Conservation (phyloP, 2,329 filamentous ascomycete genomes). For the Incumbomyces lentus region DNA sequence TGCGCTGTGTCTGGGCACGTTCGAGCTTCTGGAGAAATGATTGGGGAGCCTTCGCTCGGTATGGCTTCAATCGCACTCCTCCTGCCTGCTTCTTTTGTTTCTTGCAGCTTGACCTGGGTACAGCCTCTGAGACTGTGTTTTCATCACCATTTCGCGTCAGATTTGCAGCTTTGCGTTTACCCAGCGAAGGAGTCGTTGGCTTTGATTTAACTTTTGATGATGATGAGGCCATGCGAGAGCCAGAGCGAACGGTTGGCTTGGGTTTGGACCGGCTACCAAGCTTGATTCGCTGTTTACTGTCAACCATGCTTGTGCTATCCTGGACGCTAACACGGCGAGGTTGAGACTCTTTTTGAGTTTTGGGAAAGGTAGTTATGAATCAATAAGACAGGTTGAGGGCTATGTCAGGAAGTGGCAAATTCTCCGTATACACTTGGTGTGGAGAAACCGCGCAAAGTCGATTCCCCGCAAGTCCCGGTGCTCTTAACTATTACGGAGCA, state of each 20-base stretch:
- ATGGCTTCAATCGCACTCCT: constrained; percentile 29
- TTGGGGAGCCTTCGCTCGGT: constrained; percentile 34
- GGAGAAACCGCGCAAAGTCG: too few species aligned
- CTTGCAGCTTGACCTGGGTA: not conserved
- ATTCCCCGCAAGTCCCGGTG: too few species aligned
- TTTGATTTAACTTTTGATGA: not conserved
- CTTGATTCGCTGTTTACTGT: not conserved
- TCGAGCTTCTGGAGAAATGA: constrained; percentile 38
- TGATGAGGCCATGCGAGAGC: too few species aligned
- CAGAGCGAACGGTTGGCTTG: too few species aligned
- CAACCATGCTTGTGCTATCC: not conserved
- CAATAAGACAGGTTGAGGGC: too few species aligned
- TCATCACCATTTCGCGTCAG: constrained; percentile 1
- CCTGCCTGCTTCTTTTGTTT: constrained; percentile 23
- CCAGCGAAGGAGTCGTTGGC: not conserved
- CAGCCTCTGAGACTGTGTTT: not conserved
- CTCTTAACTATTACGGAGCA: too few species aligned
- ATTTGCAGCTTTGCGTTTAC: constrained; percentile 1
- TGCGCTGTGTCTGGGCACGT: constrained; percentile 42
- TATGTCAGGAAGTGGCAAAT: too few species aligned
- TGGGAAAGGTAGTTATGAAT: too few species aligned
- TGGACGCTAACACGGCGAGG: not conserved
- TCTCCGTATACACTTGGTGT: too few species aligned
- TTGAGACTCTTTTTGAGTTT: too few species aligned
- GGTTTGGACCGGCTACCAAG: too few species aligned